These are phyloP conservation scores for Fusarium sambucinum DNA, from an alignment of 2,329 filamentous ascomycete species.

Conservation along the genomic window DNA sequence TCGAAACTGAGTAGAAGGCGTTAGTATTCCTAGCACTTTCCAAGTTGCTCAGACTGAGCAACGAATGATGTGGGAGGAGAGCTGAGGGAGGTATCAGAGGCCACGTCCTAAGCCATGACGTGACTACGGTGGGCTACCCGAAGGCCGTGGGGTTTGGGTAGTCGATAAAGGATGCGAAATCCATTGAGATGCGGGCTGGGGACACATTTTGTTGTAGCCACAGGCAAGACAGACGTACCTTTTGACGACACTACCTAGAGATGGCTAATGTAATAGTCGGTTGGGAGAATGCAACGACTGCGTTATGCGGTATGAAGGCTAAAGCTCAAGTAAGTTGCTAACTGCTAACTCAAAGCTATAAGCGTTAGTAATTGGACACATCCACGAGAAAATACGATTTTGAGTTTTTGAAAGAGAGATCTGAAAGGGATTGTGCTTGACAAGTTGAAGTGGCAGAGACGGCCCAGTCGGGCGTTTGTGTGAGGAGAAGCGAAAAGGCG, in stretches of 20 bases:
- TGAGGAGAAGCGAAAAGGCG: conserved; percentile 42
- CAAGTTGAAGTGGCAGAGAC: conserved; percentile 14
- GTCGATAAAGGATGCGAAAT: conserved; percentile 25
- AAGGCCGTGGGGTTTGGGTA: conserved; percentile 28
- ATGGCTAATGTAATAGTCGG: conserved; percentile 35
- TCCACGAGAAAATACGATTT: conserved; percentile 34
- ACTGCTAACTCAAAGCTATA: conserved; percentile 39
- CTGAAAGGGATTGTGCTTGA: conserved; percentile 9
- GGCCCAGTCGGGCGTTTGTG: conserved; percentile 27
- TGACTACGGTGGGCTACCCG: conserved; percentile 38
- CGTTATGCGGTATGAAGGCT: conserved; percentile 27
- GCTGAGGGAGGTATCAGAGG: conserved; percentile 31
- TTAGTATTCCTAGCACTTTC: conserved; percentile 22
- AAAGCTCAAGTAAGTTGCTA: conserved; percentile 37
- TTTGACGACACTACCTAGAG: conserved; percentile 15
- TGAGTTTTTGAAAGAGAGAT: conserved; percentile 19
- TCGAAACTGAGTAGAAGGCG: conserved; percentile 22
- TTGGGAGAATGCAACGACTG: conserved; percentile 23
- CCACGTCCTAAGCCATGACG: conserved; percentile 43
- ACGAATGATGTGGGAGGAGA: conserved; percentile 4
- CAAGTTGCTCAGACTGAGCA: not conserved
- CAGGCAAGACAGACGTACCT: conserved; percentile 37
- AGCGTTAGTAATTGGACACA: conserved; percentile 39
- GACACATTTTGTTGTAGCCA: conserved; percentile 11
- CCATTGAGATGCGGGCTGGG: conserved; percentile 4